Percentiles rank a stretch among this genome's conserved stretches.
These are phyloP conservation scores for Kodamaea sagamina DNA, from an alignment of 805 yeast species.

Conservation along the genomic window DNA sequence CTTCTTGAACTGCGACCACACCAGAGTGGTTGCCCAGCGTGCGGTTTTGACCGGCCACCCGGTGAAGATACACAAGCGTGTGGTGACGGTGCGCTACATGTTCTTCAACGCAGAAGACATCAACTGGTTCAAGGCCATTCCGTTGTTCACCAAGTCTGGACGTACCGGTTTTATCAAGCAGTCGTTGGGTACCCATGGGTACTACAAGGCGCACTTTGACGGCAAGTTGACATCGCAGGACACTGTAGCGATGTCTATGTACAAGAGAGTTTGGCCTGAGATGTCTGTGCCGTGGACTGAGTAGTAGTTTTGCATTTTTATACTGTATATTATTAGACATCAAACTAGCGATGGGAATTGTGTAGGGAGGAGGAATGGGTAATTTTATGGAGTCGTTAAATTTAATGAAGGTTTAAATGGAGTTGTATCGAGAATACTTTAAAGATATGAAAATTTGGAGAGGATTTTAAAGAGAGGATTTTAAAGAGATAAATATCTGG, in stretches of 20 bases:
- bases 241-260: slow-evolving; percentile 88
- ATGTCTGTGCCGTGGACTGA: slow-evolving; percentile 36
- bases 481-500: no score
- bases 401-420: no score
- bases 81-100: slow-evolving; percentile 95
- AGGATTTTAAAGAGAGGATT: no score
- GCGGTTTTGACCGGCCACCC: slow-evolving; percentile 92
- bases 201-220: slow-evolving; percentile 93
- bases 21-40: slow-evolving; percentile 84
- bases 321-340: slow-evolving; percentile 11
- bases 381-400: no score
- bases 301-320: slow-evolving; percentile 15
- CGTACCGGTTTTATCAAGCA: slow-evolving; percentile 94
- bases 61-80: slow-evolving; percentile 88
- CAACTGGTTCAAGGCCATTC: slow-evolving; percentile 85
- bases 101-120: slow-evolving; percentile 91
- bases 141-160: slow-evolving; percentile 89
- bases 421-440: no score
- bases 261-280: slow-evolving; percentile 92
- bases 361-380: no score
- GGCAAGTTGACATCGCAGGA: slow-evolving; percentile 90
- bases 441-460: no score
- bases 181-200: slow-evolving; percentile 96
- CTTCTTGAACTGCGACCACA: slow-evolving; percentile 80
- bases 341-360: no score